Conservation (phyloP, 148 eudicot species). For the Spergularia bocconei region DNA sequence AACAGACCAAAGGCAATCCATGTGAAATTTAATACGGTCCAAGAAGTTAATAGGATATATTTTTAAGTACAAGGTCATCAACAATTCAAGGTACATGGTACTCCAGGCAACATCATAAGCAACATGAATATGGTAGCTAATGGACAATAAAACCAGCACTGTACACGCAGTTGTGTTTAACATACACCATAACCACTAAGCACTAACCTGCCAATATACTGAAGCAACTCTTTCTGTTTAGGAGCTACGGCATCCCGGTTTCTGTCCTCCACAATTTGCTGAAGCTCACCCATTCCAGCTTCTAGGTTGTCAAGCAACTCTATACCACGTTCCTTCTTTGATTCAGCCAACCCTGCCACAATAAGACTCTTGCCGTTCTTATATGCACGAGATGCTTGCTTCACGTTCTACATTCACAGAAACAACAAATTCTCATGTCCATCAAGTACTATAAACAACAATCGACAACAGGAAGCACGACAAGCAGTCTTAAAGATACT, state of each 20-base stretch:
- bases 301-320: slow-evolving; percentile 86
- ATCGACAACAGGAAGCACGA: not conserved
- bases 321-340: slow-evolving; percentile 76
- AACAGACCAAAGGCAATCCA: too few species aligned
- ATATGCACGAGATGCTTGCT: slow-evolving; percentile 81
- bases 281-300: slow-evolving; percentile 75
- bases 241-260: slow-evolving; percentile 70
- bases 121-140: not conserved
- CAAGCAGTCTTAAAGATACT: slow-evolving; percentile 23
- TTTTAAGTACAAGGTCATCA: not conserved
- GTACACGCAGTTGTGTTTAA: not conserved
- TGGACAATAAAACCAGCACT: not conserved
- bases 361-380: slow-evolving; percentile 77
- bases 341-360: slow-evolving; percentile 77
- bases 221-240: slow-evolving; percentile 87
- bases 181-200: not conserved
- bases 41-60: not conserved
- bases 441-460: not conserved
- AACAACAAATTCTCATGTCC: slow-evolving; percentile 2
- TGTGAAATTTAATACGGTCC: not conserved
- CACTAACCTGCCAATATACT: slow-evolving; percentile 85
- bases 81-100: not conserved
- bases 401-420: slow-evolving; percentile 57
- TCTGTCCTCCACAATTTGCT: slow-evolving; percentile 78
- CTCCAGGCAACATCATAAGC: not conserved